Evolutionary conservation across 2,329 filamentous ascomycete genomes (phyloP).

Genomic region (Alternaria incomplexa): DNA sequence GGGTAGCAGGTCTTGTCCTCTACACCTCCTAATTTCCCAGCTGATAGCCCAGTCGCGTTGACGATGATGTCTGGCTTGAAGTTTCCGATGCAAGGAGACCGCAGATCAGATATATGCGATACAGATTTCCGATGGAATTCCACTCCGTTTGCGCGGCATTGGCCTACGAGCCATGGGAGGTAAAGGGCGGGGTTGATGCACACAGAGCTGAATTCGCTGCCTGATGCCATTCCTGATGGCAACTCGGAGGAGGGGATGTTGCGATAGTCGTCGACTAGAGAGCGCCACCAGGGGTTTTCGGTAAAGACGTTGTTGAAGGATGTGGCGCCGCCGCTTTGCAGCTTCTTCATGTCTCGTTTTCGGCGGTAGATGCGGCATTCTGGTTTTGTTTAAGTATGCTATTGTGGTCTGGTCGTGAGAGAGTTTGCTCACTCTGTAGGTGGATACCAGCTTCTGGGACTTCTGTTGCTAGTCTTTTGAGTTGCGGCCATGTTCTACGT

Average conservation of each 20-base stretch:
- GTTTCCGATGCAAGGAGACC: slow-evolving; percentile 61
- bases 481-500: slow-evolving; percentile 49
- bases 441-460: slow-evolving; percentile 80
- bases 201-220: slow-evolving; percentile 76
- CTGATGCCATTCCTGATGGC: slow-evolving; percentile 69
- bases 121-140: slow-evolving; percentile 54
- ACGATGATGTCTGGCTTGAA: slow-evolving; percentile 70
- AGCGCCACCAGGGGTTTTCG: slow-evolving; percentile 68
- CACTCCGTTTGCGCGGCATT: slow-evolving; percentile 76
- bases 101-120: slow-evolving; percentile 72
- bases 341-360: slow-evolving; percentile 42
- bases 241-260: slow-evolving; percentile 59
- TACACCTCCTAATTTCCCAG: slow-evolving; percentile 78
- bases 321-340: slow-evolving; percentile 62
- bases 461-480: slow-evolving; percentile 55
- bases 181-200: slow-evolving; percentile 92
- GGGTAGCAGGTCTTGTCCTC: slow-evolving; percentile 74
- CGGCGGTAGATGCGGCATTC: neutral
- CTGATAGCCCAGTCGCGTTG: slow-evolving; percentile 82
- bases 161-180: slow-evolving; percentile 80
- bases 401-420: neutral
- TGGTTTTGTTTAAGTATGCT: neutral
- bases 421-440: slow-evolving; percentile 63
- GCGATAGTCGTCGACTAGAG: neutral
- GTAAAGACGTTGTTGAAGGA: neutral